Evolutionary conservation across 73 alveolate species (phyloP).

Genomic region (Paramecium primaurelia): DNA sequence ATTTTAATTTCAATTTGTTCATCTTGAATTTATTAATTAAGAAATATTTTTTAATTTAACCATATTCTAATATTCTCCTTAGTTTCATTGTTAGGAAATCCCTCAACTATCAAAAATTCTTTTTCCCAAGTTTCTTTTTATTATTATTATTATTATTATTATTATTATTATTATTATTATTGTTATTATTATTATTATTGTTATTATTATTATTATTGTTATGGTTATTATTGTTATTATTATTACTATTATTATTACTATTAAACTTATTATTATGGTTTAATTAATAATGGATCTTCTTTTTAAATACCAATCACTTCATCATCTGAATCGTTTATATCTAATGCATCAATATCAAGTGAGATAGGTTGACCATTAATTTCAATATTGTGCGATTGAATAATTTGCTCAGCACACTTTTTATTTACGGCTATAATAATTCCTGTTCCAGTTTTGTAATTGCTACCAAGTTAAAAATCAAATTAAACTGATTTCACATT

Average conservation of each 20-base stretch:
- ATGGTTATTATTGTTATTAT: not conserved
- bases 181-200: not conserved
- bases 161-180: not conserved
- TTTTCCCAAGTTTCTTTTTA: not conserved
- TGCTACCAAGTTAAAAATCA: not conserved
- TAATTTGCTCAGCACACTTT: not conserved
- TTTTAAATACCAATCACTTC: not conserved
- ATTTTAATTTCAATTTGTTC: not conserved
- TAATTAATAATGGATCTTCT: not conserved
- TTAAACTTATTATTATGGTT: not conserved
- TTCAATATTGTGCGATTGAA: not conserved
- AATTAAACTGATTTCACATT: not conserved
- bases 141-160: not conserved
- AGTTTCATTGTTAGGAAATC: not conserved
- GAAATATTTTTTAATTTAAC: not conserved
- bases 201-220: too few relatives aligned
- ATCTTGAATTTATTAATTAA: not conserved
- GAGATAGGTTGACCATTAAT: not conserved
- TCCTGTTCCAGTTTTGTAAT: slow-evolving; percentile 13
- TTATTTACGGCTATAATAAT: not conserved
- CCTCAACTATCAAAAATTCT: not conserved
- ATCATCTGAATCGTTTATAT: not conserved
- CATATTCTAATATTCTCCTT: not conserved
- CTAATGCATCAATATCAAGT: not conserved
- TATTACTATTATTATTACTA: not conserved